Base-by-base conservation (phyloP, 805 yeast genomes). In the Zygosaccharomyces bailii region DNA sequence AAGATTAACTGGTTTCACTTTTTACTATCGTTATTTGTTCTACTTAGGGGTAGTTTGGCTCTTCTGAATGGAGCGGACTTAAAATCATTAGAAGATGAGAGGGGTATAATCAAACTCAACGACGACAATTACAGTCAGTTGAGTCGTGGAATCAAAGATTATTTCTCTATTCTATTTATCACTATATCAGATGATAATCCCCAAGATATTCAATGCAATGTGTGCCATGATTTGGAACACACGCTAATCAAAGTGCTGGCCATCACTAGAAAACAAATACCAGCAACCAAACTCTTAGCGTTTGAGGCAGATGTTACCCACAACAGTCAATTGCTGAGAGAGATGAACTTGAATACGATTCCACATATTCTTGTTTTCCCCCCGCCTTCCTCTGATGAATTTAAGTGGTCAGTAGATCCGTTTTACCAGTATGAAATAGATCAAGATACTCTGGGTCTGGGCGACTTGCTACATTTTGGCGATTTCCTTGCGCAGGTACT, bases 281-380 rank as follows among this genome's bases (percentile, higher is more conserved):
- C 75, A 1, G 59, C 61, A 4, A 57, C 54, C 48, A 60, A 67
- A 24, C 62, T 78, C 10, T 69, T 71, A 55, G 74, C 82, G 57
- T 67, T 71, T 29, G 64, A 69, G 33, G 74, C 77, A 9, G 90
- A 84, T 47, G 73, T 79, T 40, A 51, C 57, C 2, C 58, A 66
- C 2, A 80, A 80, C 52, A 47, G 64, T 8, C 55, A 60, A 3
- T 54, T 74, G 18, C 74, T 77, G 47, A 57, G 65, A 19, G 60
- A 65, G 7, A 53, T 81, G 42, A 60, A 66, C 2, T 55, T 84
- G 44, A 63, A 63, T 2, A 66, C 77, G 2, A 78, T 82, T 2
- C 93, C 95, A 1, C 81, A 78, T 47, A 52, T 82, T n/a, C 78
- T 88, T 79, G 66, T 84, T 2, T 72, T 77, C 44, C 88, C 89